Percentiles rank a stretch among this genome's conserved stretches.
These are phyloP conservation scores for Wickerhamiella alocasiicola DNA, from an alignment of 805 yeast species.

Conservation along the genomic window DNA sequence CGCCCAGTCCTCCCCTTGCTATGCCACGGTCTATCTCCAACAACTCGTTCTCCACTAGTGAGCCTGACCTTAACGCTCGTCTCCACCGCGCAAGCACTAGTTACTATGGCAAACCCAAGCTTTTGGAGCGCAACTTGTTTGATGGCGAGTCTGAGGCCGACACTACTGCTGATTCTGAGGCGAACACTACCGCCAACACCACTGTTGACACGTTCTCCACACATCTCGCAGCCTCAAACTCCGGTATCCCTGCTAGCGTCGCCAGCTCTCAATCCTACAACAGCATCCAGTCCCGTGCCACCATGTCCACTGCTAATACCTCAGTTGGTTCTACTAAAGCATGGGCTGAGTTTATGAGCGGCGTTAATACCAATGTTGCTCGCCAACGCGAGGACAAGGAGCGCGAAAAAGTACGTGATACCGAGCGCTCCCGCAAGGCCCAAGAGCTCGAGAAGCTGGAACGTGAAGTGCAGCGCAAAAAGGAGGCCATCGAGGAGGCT, in stretches of 20 bases:
- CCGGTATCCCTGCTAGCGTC: background rate
- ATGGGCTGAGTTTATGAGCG: slow-evolving; percentile 14
- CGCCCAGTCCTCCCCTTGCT: too few relatives aligned
- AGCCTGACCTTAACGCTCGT: slow-evolving; percentile 1
- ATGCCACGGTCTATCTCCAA: too few relatives aligned
- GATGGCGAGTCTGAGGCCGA: background rate
- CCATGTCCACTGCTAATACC: slow-evolving; percentile 13
- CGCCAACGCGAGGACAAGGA: background rate
- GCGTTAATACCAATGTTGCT: slow-evolving; percentile 12
- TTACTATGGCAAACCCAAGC: slow-evolving; percentile 4
- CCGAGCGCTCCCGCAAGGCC: slow-evolving; percentile 2
- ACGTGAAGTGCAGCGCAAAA: slow-evolving; percentile 6
- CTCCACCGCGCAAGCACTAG: slow-evolving; percentile 9
- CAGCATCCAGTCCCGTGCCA: slow-evolving; percentile 4
- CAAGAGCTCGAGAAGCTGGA: slow-evolving; percentile 5
- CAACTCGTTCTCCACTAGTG: background rate
- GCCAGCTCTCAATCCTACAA: slow-evolving; percentile 6
- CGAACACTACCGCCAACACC: slow-evolving; percentile 11
- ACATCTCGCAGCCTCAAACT: slow-evolving; percentile 3
- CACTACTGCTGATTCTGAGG: slow-evolving; percentile 8
- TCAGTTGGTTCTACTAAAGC: slow-evolving; percentile 14
- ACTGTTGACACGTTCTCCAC: too few relatives aligned
- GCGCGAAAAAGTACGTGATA: background rate
- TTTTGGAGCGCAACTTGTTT: background rate
- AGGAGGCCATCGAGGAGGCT: slow-evolving; percentile 9